Base-by-base conservation (phyloP, 192 early-diverging fungal genomes). In the Rhizoclosmatium globosum region DNA sequence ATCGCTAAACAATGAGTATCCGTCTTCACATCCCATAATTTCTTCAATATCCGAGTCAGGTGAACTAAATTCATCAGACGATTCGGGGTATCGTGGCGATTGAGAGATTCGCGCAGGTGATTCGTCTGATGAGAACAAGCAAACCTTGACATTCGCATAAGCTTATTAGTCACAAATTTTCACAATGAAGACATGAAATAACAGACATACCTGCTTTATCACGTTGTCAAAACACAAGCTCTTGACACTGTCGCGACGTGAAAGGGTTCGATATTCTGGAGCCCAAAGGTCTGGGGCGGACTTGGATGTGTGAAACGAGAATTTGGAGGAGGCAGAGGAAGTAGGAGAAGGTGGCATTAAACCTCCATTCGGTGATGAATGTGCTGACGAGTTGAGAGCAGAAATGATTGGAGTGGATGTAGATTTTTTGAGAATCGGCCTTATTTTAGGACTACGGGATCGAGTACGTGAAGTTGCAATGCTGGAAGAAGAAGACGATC, bases 111-210 rank as follows among this genome's bases (percentile, higher is more conserved):
- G 45, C 39, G 68, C 53, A 17, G 77, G 77, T 17, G 44, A 60
- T 21, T 79, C 77, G 23, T 71, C 68, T 15, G 68, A 71, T 19
- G 67, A 71, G 60, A 79, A 79, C 48, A 79, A 15, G 77, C 77
- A 79, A 23, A 79, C 77, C 71, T 72, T 31, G 31, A 31, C 31
- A 31, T 65, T 65, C 21, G 64, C 11, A 65, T 31, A 65, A 65
- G 31, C 9, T 69, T 46, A 50, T 69, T 2, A 69, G 47, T 47
- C 38, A 44, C 13, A 42, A 66, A 42, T 23, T 39, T 66, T 66
- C 3, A 66, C 19, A 66, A 66, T 23, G 3, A 66, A 31, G 31
- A 31, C 31, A 31, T 31, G 31, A 31, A 31, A 31, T 23, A 66
- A 66, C 15, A 65, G 2, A 65, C 47, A 2, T 42, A 69, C 68